phyloP scores from a whole-genome alignment of 257 asterid species.

The Ocimum tenuiflorum region DNA sequence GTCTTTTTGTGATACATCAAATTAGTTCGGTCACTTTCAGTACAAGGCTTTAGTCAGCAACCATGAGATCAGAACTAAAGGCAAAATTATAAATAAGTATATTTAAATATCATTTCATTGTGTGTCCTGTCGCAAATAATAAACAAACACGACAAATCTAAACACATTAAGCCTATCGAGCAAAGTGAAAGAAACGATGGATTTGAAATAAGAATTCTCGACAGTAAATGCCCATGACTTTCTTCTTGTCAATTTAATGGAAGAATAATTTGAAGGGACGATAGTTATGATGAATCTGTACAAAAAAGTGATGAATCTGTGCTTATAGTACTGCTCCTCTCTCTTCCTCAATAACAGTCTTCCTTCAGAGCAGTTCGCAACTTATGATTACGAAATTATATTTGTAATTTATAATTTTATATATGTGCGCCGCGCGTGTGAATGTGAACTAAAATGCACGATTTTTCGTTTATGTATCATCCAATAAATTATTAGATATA shows the following conservation, averaged over 20 bases:
- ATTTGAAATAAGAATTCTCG: background rate
- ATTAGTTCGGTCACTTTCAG: too few species aligned
- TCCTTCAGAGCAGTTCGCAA: background rate
- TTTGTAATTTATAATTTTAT: too few species aligned
- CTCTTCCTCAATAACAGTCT: background rate
- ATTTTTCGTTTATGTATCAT: background rate
- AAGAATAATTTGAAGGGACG: constrained; percentile 16
- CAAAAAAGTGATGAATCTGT: constrained; percentile 1
- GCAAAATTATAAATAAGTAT: too few species aligned
- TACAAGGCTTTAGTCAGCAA: too few species aligned
- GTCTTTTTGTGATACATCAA: too few species aligned
- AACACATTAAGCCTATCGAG: too few species aligned
- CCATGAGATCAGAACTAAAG: too few species aligned
- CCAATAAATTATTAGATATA: background rate
- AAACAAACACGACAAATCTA: background rate
- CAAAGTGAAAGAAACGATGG: background rate
- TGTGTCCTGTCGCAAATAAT: background rate
- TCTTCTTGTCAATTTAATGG: constrained; percentile 7
- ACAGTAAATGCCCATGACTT: background rate
- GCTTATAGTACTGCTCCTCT: background rate
- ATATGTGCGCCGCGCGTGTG: too few species aligned
- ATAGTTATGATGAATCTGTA: constrained; percentile 19
- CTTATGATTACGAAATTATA: constrained; percentile 1
- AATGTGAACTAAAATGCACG: background rate
- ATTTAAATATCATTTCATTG: too few species aligned